A percentile compares a stretch with the other conserved stretches of the same genome.
Conservation (phyloP, 2,329 filamentous ascomycete species). For the Beauveria scarabaeidicola region DNA sequence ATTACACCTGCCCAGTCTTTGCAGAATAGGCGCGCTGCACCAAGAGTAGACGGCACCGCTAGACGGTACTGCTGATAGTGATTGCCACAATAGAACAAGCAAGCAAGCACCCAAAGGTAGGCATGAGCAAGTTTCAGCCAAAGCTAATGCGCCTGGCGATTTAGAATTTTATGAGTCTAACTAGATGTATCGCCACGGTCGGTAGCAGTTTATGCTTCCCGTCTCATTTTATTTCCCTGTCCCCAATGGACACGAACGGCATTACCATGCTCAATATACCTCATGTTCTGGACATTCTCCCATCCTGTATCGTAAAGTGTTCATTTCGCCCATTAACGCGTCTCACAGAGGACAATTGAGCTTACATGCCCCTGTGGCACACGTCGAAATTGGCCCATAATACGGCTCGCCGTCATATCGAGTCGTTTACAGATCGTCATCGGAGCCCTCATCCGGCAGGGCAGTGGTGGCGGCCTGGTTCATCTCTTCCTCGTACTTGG, state of each 20-base stretch:
- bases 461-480: slow-evolving; percentile 67
- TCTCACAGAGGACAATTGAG: neutral
- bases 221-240: slow-evolving; percentile 6
- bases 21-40: no score
- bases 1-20: no score
- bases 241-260: slow-evolving; percentile 4
- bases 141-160: neutral
- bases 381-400: slow-evolving; percentile 2
- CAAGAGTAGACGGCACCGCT: no score
- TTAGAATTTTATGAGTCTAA: slow-evolving; percentile 9
- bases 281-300: slow-evolving; percentile 8
- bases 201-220: slow-evolving; percentile 9
- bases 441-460: slow-evolving; percentile 90
- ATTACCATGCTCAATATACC: slow-evolving; percentile 5
- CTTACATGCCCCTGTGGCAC: neutral
- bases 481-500: slow-evolving; percentile 86
- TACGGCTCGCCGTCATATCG: slow-evolving; percentile 13
- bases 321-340: slow-evolving; percentile 6
- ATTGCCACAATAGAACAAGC: no score
- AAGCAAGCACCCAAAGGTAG: neutral
- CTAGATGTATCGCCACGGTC: slow-evolving; percentile 6
- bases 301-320: slow-evolving; percentile 13
- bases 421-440: slow-evolving; percentile 51
- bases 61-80: no score
- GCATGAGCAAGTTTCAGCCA: neutral